Base-by-base conservation (phyloP, 306 rosid genomes). In the Rubus parviflorus region DNA sequence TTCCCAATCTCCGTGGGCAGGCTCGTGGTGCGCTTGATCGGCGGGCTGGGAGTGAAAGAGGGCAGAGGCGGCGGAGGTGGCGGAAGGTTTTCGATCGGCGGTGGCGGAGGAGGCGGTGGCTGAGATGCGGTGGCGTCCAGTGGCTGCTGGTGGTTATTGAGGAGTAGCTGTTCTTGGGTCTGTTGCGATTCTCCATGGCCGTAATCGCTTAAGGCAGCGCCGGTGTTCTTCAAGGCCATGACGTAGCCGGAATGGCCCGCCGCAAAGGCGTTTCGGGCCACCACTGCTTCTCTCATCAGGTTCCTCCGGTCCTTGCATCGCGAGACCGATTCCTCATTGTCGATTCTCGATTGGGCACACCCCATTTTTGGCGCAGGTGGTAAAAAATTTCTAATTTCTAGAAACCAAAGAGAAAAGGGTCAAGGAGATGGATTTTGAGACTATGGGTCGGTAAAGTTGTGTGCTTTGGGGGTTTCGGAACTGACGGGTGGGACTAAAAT, bases 201-300 rank as follows among this genome's bases (percentile, higher is more conserved):
- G 68, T 88, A 93, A 58, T 93, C 98, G 42, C 90, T 88, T 35
- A 93, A 80, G 8, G 98, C 98, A 68, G 98, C 97, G 40, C 98
- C 98, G 70, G 97, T 86, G 84, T 89, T 88, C 70, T 93, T 93
- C 64, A 93, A 79, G 3, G 92, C 86, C 73, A 88, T 73, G 35
- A 89, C 70, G 68, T 90, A 93, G 58, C 92, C 98, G 54, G 95
- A 91, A 48, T 93, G 97, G 43, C 89, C 95, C 12, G 98, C 83
- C 58, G 98, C 92, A 69, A 93, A 93, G 80, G 93, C 97, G 56
- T 91, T 93, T 1, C 98, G 83, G 47, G 98, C 93, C 14, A 71
- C 82, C 38, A 91, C 97, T 1, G 97, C 98, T 2, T 88, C 93
- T 53, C 85, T 85, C 92, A 93, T 93, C 4, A 91, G 47, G 41